Base-by-base conservation (phyloP, 1,284 basidiomycete genomes). In the Sporisorium graminicola region DNA sequence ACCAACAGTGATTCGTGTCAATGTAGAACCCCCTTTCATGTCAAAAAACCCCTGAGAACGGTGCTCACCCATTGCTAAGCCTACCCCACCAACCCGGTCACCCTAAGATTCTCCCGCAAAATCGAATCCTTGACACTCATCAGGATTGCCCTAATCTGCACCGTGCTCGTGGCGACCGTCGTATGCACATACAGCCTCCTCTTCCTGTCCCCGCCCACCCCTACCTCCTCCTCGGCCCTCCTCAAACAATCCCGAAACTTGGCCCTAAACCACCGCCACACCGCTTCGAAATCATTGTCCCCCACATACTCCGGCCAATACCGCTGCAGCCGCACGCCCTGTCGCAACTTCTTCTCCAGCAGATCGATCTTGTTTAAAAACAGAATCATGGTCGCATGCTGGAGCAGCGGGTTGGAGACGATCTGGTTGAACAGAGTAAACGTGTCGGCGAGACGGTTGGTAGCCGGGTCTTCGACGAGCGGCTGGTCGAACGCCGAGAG, bases 311-410 rank as follows among this genome's bases (percentile, higher is more conserved):
- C 67, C 7, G 31, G 46, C 58, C 73, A 79, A 42, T 72, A 70
- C 13, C n/a, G 53, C 0, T 20, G n/a, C 22, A 76, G 22, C 26
- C 24, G 18, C 1, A 72, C 56, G 2, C 74, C 74, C 14, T 31
- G 20, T 12, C 33, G 37, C 5, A 80, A 35, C 58, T 81, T 79
- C 14, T 58, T 52, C 29, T 73, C 67, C 14, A 81, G 51, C 16
- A 81, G 26, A 53, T 80, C 78, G 26, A 81, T 76, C 60, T 81
- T 82, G 74, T 82, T 82, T 2, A 82, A 37, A n/a, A 82, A 79
- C 43, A 82, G 43, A 18, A 82, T 72, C 42, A 82, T 31, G 31
- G 58, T 74, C 3, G 76, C 78, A 3, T 35, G 9, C 4, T 29
- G 22, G 2, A 82, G 59, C 14, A 80, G 44, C 1, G 66, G 73